Base-by-base conservation (phyloP, 140 eudicot genomes). In the Anethum foeniculum region DNA sequence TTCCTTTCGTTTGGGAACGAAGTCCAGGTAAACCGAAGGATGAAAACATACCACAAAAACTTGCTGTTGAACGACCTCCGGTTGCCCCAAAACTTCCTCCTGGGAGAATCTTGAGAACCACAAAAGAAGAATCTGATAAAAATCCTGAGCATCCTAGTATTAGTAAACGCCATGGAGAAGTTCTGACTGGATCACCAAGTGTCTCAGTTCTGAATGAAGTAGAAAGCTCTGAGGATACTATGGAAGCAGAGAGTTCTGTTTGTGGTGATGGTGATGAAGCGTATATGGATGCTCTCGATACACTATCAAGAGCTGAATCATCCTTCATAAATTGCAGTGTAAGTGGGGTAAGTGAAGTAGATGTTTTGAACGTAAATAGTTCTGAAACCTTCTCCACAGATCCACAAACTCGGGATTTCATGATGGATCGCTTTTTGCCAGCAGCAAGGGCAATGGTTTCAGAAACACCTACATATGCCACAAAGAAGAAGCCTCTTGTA, bases 371-470 rank as follows among this genome's bases (percentile, higher is more conserved):
- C 68, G 79, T 77, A 76, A 86, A 84, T 52, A 76, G 86, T 32
- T 80, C 91, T 78, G 86, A 82, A 80, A 68, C 73, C 48, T 84
- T 68, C 74, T 83, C 65, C 19, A 80, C 84, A 11, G 96, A 92
- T 79, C 88, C 89, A 58, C 85, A 85, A 79, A 69, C 83, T 84
- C 84, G 84, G 51, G 90, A 88, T 77, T 87, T 90, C 83, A 87
- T 90, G 96, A 85, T 92, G 90, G 90, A 87, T 72, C 87, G 97
- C 62, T 90, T 92, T 84, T 83, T 92, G 71, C 97, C 97, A 4
- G 97, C 93, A 58, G 97, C 97, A 14, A 90, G 89, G 78, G 96
- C 97, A n/a, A 87, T 90, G 91, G 81, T 90, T 80, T 81, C 93
- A 10, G 91, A 90, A 79, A 72, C 82, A 76, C 88, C 91, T 82